Percentiles rank a stretch among this genome's conserved stretches.
Conservation (phyloP, 192 early-diverging fungal genomes). For the Coemansia sp. region DNA sequence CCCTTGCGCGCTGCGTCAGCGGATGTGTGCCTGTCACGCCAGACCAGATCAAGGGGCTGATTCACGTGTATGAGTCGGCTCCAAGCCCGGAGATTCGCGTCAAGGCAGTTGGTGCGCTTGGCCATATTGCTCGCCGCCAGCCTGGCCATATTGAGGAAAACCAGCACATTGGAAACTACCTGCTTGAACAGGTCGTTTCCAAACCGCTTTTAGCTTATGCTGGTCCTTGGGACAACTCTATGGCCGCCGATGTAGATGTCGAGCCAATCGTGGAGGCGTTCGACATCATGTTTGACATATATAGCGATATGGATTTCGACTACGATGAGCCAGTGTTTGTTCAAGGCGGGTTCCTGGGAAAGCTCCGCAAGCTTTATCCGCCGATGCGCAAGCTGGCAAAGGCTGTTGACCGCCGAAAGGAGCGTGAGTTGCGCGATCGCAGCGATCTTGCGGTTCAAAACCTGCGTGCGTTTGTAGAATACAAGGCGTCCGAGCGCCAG, state of each 20-base stretch:
- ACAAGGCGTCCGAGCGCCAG: slow-evolving; percentile 77
- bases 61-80: slow-evolving; percentile 35
- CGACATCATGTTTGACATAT: slow-evolving; percentile 87
- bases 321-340: slow-evolving; percentile 88
- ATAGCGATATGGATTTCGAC: slow-evolving; percentile 75
- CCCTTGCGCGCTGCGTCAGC: slow-evolving; percentile 65
- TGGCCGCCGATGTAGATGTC: background rate
- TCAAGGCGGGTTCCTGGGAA: slow-evolving; percentile 58
- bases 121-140: slow-evolving; percentile 70
- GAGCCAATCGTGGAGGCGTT: slow-evolving; percentile 68
- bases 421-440: slow-evolving; percentile 67
- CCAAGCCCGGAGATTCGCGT: slow-evolving; percentile 48
- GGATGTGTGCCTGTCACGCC: slow-evolving; percentile 54
- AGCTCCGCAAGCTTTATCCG: slow-evolving; percentile 57
- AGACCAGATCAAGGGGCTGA: slow-evolving; percentile 54
- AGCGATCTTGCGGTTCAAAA: slow-evolving; percentile 80
- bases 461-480: slow-evolving; percentile 80
- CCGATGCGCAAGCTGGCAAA: slow-evolving; percentile 59
- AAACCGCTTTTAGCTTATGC: slow-evolving; percentile 15
- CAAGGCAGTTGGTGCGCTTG: slow-evolving; percentile 72
- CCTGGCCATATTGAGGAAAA: slow-evolving; percentile 55
- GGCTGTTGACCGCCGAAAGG: slow-evolving; percentile 69
- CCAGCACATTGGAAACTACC: slow-evolving; percentile 63
- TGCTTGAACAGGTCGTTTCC: slow-evolving; percentile 53
- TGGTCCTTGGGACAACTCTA: background rate